Conservation (phyloP, 2,329 filamentous ascomycete genomes). For the Pseudopithomyces chartarum region DNA sequence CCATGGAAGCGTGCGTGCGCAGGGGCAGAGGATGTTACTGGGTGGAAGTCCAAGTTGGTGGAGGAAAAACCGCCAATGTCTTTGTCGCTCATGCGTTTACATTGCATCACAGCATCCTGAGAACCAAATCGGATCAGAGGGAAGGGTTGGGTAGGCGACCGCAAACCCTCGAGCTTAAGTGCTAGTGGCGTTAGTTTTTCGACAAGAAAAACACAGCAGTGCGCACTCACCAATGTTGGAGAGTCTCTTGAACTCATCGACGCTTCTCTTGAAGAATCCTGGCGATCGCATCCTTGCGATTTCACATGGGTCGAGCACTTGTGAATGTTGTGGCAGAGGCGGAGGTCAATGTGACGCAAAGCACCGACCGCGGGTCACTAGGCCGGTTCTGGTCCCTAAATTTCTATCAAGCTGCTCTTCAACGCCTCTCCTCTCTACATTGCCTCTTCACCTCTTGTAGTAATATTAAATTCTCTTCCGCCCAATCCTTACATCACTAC, state of each 20-base stretch:
- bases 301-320: no score
- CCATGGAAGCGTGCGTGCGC: constrained; percentile 84
- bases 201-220: constrained; percentile 24
- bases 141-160: constrained; percentile 66
- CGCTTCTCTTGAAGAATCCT: constrained; percentile 63
- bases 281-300: constrained; percentile 42
- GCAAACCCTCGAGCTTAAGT: constrained; percentile 71
- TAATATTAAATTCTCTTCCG: neutral
- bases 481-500: neutral
- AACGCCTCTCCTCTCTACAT: neutral
- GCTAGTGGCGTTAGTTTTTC: constrained; percentile 55
- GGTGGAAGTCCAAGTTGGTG: constrained; percentile 70
- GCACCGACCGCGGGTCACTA: constrained; percentile 5
- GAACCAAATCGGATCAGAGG: constrained; percentile 68
- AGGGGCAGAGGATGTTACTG: constrained; percentile 52
- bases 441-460: neutral
- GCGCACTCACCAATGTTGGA: constrained; percentile 56
- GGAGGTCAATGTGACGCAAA: neutral
- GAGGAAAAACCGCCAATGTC: constrained; percentile 87
- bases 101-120: constrained; percentile 48
- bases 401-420: constrained; percentile 5
- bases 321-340: no score
- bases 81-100: constrained; percentile 82
- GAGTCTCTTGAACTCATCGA: constrained; percentile 63
- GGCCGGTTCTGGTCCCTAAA: constrained; percentile 10